Base-by-base conservation (phyloP, 1,284 basidiomycete species). In the Calocybe gambosa region DNA sequence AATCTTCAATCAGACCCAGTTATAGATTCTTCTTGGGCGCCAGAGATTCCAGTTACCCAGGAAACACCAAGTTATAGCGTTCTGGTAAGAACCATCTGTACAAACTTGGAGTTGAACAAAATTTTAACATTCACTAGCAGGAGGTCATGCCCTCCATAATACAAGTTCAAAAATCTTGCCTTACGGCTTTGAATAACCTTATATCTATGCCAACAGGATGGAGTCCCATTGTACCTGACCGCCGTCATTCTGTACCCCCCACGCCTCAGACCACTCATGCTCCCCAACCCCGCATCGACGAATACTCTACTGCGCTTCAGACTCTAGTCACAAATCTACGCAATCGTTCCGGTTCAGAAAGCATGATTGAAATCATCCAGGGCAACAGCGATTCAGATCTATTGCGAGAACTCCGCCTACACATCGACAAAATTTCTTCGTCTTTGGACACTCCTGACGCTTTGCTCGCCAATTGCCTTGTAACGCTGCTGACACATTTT, bases 151-250 rank as follows among this genome's bases (percentile, higher is more conserved):
- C 82, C 3, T 87, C 84, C 16, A 80, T 89, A 51, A 67, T 72
- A 9, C 70, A 76, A 47, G 82, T 89, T 23, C 82, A 87, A 55
- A 75, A 74, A 50, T 85, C 83, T 13, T 87, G 83, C 60, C 57
- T 89, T 18, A 81, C 79, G 69, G 84, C 83, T 0, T 67, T 89
- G 38, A 79, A 81, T 57, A 81, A 80, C 59, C 69, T 89, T n/a
- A 74, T 89, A 20, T 79, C 77, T 31, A 68, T 66, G 4, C 66
- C 74, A 7, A 60, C 65, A 4, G 60, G 66, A 45, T 83, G 79
- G 80, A 69, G 66, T 47, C 70, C 78, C 16, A 81, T 82, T 50
- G 66, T 83, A 13, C 77, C 80, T 49, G 75, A 79, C 59, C 74
- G 80, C 25, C 70, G 80, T 41, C 80, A 82, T 60, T 84, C 82